Evolutionary conservation across 1,284 basidiomycete genomes (phyloP), one percentile per base, ranked within the genome.

Genomic region (Schizopora paradoxa): DNA sequence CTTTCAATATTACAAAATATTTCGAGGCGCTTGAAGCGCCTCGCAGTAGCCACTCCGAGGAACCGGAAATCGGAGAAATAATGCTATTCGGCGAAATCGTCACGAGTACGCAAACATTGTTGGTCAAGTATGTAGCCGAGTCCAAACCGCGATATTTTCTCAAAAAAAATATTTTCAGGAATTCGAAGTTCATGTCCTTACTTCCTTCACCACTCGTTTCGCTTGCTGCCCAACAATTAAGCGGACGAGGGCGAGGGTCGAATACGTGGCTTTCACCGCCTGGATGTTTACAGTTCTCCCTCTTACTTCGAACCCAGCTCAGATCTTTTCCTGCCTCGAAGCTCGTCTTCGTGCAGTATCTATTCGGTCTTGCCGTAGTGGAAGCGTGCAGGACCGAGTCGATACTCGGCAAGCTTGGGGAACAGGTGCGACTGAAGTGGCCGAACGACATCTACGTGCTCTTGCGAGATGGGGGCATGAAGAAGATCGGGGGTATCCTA

Each of bases 341-440:
- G 48, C 74, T 97, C 33, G 91, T 98, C 11, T 96, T 99, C 59
- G 68, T 95, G n/a, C 96, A 99, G 60, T 99, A 99, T 61, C 75
- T 99, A 0, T 87, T 88, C 49, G 90, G 86, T 0, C 68, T 99
- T 23, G 91, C 94, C 0, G 83, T 98, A n/a, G 80, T 84, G 3
- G 86, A 94, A 56, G 92, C 91, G 0, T 85, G 88, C 53, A 68
- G 78, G 1, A 69, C 75, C 25, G 63, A 67, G 10, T 62, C 52
- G 4, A 68, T 81, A 6, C 67, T 88, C 1, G 82, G 71, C 8
- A 64, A 62, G 21, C 69, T 69, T 50, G 86, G 82, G 1, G 66
- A 71, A 10, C 71, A 70, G 4, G 76, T 95, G 4, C 76, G 82
- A 38, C 72, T 99, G 44, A 99, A 99, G 65, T 99, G 96, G 96